Conservation (phyloP, 2,329 filamentous ascomycete species). For the Chaetomiaceae sp. region DNA sequence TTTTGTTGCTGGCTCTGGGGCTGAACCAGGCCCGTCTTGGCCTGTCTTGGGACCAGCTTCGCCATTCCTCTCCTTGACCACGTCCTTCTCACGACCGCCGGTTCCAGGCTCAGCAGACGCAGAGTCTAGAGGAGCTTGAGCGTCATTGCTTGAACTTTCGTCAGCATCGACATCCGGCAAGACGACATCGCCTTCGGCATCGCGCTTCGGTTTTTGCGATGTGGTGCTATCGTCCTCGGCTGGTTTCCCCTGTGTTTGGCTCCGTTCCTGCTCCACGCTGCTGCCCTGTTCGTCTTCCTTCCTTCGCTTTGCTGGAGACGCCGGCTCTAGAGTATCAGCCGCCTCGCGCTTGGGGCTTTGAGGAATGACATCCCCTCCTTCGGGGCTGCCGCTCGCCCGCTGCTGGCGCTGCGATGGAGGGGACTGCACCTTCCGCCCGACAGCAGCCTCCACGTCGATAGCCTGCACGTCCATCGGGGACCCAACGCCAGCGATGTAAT, state of each 20-base stretch:
- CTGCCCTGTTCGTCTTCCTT: conserved; percentile 38
- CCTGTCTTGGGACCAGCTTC: too few species aligned
- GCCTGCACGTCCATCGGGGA: conserved; percentile 46
- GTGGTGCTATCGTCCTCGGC: not conserved
- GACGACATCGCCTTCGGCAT: conserved; percentile 19
- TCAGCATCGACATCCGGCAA: conserved; percentile 5
- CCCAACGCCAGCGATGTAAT: conserved; percentile 36
- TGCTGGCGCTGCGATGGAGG: conserved; percentile 27
- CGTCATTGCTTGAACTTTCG: not conserved
- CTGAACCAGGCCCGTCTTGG: too few species aligned
- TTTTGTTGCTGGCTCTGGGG: too few species aligned
- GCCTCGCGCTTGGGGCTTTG: conserved; percentile 52
- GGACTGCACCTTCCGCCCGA: conserved; percentile 41
- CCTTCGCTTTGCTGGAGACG: conserved; percentile 40
- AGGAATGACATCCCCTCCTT: conserved; percentile 25
- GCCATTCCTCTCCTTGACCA: too few species aligned
- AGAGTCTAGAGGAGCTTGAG: not conserved
- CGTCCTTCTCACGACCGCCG: too few species aligned
- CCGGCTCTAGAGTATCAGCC: conserved; percentile 42
- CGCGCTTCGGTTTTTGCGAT: not conserved
- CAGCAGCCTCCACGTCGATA: conserved; percentile 58
- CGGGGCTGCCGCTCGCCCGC: conserved; percentile 24
- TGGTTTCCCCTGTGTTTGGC: not conserved
- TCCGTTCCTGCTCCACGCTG: conserved; percentile 2
- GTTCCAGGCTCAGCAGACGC: not conserved